These are phyloP conservation scores for Colletotrichum endophyticum DNA, from an alignment of 2,329 filamentous ascomycete species.

Conservation along the genomic window DNA sequence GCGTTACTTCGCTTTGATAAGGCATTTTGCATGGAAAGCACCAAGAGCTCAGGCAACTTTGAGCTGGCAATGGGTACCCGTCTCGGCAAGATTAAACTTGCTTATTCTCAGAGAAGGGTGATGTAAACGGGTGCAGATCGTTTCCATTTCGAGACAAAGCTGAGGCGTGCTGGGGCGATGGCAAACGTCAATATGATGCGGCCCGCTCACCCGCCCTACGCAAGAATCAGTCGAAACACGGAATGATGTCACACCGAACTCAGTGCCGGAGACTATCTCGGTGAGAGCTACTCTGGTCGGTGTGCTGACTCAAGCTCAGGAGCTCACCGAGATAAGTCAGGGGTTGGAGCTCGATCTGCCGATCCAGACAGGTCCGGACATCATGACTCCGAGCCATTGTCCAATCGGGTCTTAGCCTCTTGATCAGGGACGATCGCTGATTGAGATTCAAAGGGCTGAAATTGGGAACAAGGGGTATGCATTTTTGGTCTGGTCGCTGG, in stretches of 20 bases:
- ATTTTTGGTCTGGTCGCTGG: background rate
- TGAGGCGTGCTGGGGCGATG: constrained; percentile 3
- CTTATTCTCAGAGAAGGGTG: background rate
- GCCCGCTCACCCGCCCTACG: background rate
- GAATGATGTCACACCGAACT: constrained; percentile 14
- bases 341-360: background rate
- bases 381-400: background rate
- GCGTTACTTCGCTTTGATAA: background rate
- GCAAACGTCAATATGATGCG: constrained; percentile 18
- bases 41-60: background rate
- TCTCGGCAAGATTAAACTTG: constrained; percentile 12
- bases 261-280: background rate
- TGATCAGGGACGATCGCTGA: constrained; percentile 8
- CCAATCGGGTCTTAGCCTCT: background rate
- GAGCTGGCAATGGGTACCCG: background rate
- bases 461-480: background rate
- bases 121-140: constrained; percentile 13
- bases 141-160: background rate
- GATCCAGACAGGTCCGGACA: background rate
- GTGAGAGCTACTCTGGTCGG: background rate
- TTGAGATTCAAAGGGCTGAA: background rate
- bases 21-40: background rate
- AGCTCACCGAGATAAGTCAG: background rate
- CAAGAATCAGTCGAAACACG: constrained; percentile 4
- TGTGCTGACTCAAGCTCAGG: background rate